Evolutionary conservation across 768 basidiomycete species (phyloP).

Genomic region (Collybia sordida): DNA sequence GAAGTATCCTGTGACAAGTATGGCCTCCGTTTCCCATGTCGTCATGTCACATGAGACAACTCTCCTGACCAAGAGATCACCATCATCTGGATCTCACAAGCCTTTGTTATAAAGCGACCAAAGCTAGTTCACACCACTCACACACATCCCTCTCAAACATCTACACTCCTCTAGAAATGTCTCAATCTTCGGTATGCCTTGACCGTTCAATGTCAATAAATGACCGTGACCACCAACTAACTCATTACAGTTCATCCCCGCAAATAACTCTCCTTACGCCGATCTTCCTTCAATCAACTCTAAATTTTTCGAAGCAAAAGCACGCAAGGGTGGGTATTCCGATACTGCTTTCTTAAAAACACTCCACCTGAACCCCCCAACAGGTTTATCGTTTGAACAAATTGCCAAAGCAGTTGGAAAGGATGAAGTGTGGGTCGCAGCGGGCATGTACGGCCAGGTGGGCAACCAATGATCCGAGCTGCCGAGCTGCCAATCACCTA

Average conservation of each 20-base stretch:
- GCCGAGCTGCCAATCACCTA: not conserved
- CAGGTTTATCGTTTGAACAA: slow-evolving; percentile 68
- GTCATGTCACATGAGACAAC: slow-evolving; percentile 13
- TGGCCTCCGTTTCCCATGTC: slow-evolving; percentile 10
- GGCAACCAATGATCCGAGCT: not conserved
- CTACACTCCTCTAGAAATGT: slow-evolving; percentile 26
- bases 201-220: too few species aligned
- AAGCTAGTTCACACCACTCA: not conserved
- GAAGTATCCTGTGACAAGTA: not conserved
- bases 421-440: slow-evolving; percentile 83
- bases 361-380: not conserved
- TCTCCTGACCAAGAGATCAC: not conserved
- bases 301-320: slow-evolving; percentile 64
- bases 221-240: too few species aligned
- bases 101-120: slow-evolving; percentile 6
- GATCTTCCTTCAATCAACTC: slow-evolving; percentile 51
- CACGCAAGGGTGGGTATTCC: slow-evolving; percentile 49
- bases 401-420: slow-evolving; percentile 65
- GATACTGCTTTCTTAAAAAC: not conserved
- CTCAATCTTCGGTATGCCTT: slow-evolving; percentile 23
- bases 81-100: not conserved
- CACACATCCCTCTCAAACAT: not conserved
- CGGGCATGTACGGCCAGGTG: slow-evolving; percentile 82
- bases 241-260: slow-evolving; percentile 24
- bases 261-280: slow-evolving; percentile 42